Conservation (phyloP, 345 rosid genomes). For the Angophora floribunda region DNA sequence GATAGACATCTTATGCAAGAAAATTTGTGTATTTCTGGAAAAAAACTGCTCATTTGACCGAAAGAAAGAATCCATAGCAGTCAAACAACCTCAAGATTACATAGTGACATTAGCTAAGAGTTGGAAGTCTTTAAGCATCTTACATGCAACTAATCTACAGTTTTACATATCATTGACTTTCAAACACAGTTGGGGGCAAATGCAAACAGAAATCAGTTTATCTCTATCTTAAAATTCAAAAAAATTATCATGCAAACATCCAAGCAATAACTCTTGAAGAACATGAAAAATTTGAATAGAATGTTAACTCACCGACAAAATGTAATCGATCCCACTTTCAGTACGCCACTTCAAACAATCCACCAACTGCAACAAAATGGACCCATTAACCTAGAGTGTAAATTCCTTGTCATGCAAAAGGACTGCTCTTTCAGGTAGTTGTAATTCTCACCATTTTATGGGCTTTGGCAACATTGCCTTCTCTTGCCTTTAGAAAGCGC, state of each 20-base stretch:
- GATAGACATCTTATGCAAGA: background rate
- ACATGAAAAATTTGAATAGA: background rate
- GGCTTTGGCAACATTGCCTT: slow-evolving; percentile 60
- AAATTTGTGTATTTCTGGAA: background rate
- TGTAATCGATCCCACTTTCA: slow-evolving; percentile 72
- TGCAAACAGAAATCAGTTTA: background rate
- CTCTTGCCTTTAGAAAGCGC: slow-evolving; percentile 75
- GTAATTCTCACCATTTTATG: slow-evolving; percentile 50
- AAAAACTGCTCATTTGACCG: background rate
- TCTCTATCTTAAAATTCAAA: background rate
- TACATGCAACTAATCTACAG: background rate
- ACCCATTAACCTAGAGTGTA: background rate
- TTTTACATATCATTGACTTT: background rate
- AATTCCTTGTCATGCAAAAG: background rate
- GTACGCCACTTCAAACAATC: slow-evolving; percentile 87
- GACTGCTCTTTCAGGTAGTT: background rate
- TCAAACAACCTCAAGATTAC: background rate
- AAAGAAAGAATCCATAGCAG: background rate
- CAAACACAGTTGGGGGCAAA: background rate
- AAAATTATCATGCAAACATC: background rate
- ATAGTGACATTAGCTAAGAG: background rate
- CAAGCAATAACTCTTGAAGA: background rate
- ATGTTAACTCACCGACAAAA: slow-evolving; percentile 48
- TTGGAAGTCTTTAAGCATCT: background rate
- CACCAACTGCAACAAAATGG: slow-evolving; percentile 48